A percentile compares a stretch with the other conserved stretches of the same genome.
phyloP scores from a whole-genome alignment of 2,329 filamentous ascomycete species.

The Alternaria triticina region DNA sequence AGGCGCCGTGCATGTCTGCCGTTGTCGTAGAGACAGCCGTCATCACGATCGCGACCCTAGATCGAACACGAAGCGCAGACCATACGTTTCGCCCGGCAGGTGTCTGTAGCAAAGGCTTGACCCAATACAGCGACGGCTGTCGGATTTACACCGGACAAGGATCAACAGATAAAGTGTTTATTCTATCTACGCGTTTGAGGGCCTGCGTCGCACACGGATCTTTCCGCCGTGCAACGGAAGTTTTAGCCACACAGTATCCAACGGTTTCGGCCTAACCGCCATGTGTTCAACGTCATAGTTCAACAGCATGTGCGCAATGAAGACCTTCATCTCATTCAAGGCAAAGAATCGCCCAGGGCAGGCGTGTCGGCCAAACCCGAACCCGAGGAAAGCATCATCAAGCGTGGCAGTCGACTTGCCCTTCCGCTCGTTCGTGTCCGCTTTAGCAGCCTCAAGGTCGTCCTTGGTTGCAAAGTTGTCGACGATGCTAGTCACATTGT shows the following conservation, averaged over 20 bases:
- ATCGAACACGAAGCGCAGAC: not conserved
- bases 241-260: constrained; percentile 21
- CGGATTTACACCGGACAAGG: not conserved
- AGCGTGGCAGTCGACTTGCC: constrained; percentile 23
- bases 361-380: constrained; percentile 20
- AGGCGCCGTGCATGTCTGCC: not conserved
- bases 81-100: not conserved
- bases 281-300: constrained; percentile 23
- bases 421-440: constrained; percentile 4
- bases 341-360: constrained; percentile 25
- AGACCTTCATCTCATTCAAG: constrained; percentile 25
- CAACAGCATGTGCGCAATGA: constrained; percentile 22
- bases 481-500: constrained; percentile 15
- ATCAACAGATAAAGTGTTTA: not conserved
- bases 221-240: constrained; percentile 15
- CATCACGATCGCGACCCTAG: not conserved
- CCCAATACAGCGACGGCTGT: not conserved
- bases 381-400: constrained; percentile 22
- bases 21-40: not conserved
- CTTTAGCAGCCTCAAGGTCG: constrained; percentile 14
- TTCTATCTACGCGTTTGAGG: not conserved
- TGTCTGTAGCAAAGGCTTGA: not conserved
- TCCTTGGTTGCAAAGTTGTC: constrained; percentile 19
- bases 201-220: constrained; percentile 5
- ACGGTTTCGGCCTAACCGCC: constrained; percentile 14